Conservation (phyloP, 768 basidiomycete species). For the Chalciporus pseudorubinellus region DNA sequence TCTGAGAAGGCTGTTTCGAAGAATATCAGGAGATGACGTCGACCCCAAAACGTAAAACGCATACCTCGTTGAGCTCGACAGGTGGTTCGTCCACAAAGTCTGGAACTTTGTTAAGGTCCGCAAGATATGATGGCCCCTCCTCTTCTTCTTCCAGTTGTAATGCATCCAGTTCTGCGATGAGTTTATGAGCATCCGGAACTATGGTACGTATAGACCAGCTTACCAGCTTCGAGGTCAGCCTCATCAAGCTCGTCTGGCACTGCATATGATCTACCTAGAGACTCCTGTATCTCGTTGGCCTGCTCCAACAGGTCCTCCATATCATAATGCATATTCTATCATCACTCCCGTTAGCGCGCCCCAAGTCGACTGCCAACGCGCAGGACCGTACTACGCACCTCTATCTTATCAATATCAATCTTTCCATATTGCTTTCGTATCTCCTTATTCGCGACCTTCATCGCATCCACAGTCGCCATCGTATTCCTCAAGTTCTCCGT, state of each 20-base stretch:
- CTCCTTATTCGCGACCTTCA: constrained; percentile 95
- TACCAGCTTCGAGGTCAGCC: constrained; percentile 94
- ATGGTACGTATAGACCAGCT: constrained; percentile 17
- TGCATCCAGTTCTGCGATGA: constrained; percentile 80
- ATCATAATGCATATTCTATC: constrained; percentile 89
- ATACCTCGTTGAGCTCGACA: constrained; percentile 61
- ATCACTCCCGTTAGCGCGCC: neutral
- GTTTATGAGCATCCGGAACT: constrained; percentile 1
- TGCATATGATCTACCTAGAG: constrained; percentile 87
- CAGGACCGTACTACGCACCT: constrained; percentile 50
- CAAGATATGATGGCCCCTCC: constrained; percentile 84
- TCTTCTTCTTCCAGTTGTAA: constrained; percentile 90
- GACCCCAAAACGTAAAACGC: constrained; percentile 13
- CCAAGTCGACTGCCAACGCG: neutral
- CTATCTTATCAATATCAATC: constrained; percentile 97
- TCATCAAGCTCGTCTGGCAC: constrained; percentile 98
- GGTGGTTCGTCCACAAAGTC: constrained; percentile 93
- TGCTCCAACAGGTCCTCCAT: constrained; percentile 98
- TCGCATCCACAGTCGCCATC: constrained; percentile 97
- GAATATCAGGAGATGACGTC: neutral
- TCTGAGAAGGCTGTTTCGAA: constrained; percentile 39
- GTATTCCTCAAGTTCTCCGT: constrained; percentile 99
- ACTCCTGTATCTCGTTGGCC: constrained; percentile 97
- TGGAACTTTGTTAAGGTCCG: constrained; percentile 82
- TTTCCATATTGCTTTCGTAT: constrained; percentile 96